A percentile compares a stretch with the other conserved stretches of the same genome.
Conservation (phyloP, 2,329 filamentous ascomycete species). For the Hypoxylon sp. region DNA sequence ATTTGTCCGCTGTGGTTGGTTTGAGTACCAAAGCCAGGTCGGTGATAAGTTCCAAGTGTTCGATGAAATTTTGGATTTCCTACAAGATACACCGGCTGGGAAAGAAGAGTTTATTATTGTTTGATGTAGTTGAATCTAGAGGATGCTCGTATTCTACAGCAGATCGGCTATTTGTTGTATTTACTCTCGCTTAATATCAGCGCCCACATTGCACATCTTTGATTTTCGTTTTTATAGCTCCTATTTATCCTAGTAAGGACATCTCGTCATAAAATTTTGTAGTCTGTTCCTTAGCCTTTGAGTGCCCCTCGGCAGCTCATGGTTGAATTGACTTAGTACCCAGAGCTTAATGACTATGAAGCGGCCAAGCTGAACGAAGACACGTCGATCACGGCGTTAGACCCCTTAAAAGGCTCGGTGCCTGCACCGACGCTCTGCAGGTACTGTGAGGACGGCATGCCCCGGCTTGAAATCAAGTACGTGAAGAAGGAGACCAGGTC, state of each 20-base stretch:
- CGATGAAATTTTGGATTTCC: no score
- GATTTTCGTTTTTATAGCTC: no score
- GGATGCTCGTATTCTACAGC: background rate
- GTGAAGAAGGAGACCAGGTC: conserved; percentile 66
- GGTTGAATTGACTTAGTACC: no score
- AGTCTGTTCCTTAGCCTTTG: no score
- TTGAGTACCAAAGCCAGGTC: background rate
- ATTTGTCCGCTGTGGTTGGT: background rate
- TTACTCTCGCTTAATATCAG: no score
- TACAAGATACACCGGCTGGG: background rate
- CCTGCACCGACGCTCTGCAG: conserved; percentile 62
- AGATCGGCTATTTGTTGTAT: no score
- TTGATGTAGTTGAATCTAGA: background rate
- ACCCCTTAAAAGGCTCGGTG: conserved; percentile 64
- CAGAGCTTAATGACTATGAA: no score
- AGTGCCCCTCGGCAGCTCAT: no score
- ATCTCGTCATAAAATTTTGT: no score
- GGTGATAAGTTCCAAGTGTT: background rate
- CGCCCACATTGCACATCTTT: no score
- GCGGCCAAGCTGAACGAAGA: conserved; percentile 1
- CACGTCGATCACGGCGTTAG: conserved; percentile 58
- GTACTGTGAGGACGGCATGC: conserved; percentile 60
- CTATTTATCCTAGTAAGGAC: no score
- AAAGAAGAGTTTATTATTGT: background rate
- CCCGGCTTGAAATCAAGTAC: conserved; percentile 61